Base-by-base conservation (phyloP, 2,329 filamentous ascomycete species). In the Aureobasidium uvarum region DNA sequence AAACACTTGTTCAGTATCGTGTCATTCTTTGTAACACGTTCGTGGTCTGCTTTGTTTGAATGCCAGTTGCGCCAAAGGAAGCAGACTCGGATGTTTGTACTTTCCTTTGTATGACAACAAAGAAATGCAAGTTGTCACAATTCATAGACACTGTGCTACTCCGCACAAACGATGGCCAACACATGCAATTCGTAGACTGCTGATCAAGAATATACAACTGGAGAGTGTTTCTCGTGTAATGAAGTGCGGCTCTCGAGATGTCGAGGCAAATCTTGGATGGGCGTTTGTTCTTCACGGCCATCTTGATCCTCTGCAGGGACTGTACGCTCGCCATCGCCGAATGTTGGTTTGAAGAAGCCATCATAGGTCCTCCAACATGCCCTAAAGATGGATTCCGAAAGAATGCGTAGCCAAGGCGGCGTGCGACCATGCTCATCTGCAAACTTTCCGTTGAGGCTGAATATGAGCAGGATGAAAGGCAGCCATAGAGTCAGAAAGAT, bases 271-370 rank as follows among this genome's bases (percentile, higher is more conserved):
- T 55, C 52, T 11, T 55, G 6, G 20, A 6, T 25, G 5, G 20
- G 52, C 14, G 2, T 18, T 13, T 3, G 13, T 13, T 16, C 4
- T 16, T 13, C 20, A 14, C 45, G 28, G 45, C 25, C 56, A n/a
- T 59, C 66, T 11, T 72, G 59, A 6, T 68, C 66, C 10, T 68
- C 71, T 64, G 73, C 71, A 18, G 71, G 68, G 11, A 81, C 72
- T 0, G 84, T 87, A 70, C 85, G 85, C 81, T 98, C 94, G 0
- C 95, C 95, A 73, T 98, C 90, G 0, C 94, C 94, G 80, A 96
- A 97, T 0, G 88, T 46, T 0, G 77, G 79, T 75, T 86, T 88
- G 69, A 89, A 88, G 20, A 85, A 73, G 0, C 60, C 67, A 77
- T 92, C 89, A 77, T 92, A 91, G 54, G 77, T 82, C 52, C 70